phyloP scores from a whole-genome alignment of 192 early-diverging fungal genomes.

The Mortierella claussenii region DNA sequence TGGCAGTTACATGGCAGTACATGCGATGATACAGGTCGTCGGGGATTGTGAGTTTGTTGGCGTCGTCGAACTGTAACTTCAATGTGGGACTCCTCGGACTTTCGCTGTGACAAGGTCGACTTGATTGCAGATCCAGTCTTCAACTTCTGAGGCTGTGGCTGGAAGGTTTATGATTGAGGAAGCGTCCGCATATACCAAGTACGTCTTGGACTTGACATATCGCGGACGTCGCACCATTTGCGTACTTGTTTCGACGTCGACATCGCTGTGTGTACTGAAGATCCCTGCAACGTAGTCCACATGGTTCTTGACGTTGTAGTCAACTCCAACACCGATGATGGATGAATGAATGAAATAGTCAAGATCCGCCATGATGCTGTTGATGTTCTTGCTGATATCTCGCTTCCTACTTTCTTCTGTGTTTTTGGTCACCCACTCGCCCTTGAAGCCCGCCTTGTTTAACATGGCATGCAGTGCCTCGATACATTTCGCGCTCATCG shows the following conservation, averaged over 20 bases:
- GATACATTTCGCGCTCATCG: constrained; percentile 5
- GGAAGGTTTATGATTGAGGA: constrained; percentile 14
- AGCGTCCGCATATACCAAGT: constrained; percentile 7
- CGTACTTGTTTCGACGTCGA: constrained; percentile 17
- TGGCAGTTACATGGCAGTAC: neutral
- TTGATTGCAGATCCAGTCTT: constrained; percentile 10
- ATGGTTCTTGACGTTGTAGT: constrained; percentile 13
- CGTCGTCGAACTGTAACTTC: neutral
- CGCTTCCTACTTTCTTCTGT: constrained; percentile 1
- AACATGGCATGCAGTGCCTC: constrained; percentile 17
- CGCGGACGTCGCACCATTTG: constrained; percentile 19
- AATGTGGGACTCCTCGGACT: neutral
- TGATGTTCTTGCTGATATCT: constrained; percentile 20
- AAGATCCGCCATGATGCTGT: constrained; percentile 7
- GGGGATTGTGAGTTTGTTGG: neutral
- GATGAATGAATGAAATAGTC: constrained; percentile 26
- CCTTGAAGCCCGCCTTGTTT: constrained; percentile 4
- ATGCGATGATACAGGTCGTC: constrained; percentile 4
- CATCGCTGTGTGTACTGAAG: constrained; percentile 18
- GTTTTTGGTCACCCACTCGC: constrained; percentile 11
- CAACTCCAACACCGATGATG: constrained; percentile 12
- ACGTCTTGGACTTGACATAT: constrained; percentile 25
- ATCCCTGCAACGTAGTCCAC: constrained; percentile 18
- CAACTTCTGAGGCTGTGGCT: neutral
- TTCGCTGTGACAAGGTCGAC: neutral